phyloP scores from a whole-genome alignment of 371 early-diverging fungal species.

The Funneliformis caledonium region DNA sequence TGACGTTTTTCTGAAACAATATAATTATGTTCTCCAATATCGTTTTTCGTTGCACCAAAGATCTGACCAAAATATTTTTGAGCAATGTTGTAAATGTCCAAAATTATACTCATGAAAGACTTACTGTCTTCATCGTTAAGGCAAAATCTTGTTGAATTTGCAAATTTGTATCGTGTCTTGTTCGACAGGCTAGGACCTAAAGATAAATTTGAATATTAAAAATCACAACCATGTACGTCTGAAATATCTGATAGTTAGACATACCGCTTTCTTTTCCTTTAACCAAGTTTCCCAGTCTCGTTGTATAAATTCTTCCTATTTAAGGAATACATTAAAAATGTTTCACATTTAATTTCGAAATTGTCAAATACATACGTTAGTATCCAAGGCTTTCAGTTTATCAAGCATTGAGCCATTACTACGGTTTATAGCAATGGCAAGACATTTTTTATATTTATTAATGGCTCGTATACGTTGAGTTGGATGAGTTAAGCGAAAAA shows the following conservation, averaged over 20 bases:
- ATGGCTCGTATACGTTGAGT: background rate
- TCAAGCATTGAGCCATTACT: constrained; percentile 15
- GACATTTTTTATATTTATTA: constrained; percentile 15
- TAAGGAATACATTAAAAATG: constrained; percentile 27
- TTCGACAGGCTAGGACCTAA: constrained; percentile 23
- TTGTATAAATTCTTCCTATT: constrained; percentile 34
- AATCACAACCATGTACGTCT: constrained; percentile 15
- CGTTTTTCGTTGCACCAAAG: too few relatives aligned
- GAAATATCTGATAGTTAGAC: constrained; percentile 33
- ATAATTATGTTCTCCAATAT: too few relatives aligned
- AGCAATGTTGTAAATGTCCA: background rate
- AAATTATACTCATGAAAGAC: background rate
- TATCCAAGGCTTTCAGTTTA: constrained; percentile 18
- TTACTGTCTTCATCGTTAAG: background rate
- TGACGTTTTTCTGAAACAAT: too few relatives aligned
- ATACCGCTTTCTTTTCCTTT: constrained; percentile 36
- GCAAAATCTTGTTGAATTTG: constrained; percentile 27
- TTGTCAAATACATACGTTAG: constrained; percentile 34
- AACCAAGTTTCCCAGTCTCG: constrained; percentile 37
- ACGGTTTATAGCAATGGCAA: background rate
- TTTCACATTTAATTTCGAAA: constrained; percentile 19
- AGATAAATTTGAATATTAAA: constrained; percentile 36
- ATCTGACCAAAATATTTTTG: constrained; percentile 18
- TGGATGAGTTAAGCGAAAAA: constrained; percentile 38
- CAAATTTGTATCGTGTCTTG: constrained; percentile 20